These are phyloP conservation scores for Candida railenensis DNA, from an alignment of 805 yeast species.

Conservation along the genomic window DNA sequence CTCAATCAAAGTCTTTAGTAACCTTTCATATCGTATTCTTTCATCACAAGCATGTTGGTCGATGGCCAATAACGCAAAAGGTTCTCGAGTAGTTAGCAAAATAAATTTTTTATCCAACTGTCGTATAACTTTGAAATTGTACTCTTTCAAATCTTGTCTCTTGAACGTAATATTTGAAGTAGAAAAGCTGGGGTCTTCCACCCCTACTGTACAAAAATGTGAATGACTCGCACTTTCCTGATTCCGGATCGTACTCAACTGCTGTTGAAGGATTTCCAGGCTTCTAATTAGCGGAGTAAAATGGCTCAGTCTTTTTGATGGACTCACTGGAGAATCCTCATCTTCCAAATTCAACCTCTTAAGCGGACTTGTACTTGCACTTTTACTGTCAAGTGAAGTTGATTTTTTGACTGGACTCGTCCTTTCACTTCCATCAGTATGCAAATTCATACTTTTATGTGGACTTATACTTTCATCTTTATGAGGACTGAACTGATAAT, in stretches of 20 bases:
- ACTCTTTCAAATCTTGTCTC: slow-evolving; percentile 15
- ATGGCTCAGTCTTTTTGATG: too few relatives aligned
- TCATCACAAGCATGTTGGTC: slow-evolving; percentile 92
- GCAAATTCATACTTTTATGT: too few relatives aligned
- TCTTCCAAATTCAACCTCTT: not conserved
- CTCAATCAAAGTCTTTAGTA: slow-evolving; percentile 37
- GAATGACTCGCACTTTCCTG: not conserved
- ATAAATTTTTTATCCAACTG: slow-evolving; percentile 71
- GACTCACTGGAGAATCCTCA: too few relatives aligned
- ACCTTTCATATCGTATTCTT: slow-evolving; percentile 57
- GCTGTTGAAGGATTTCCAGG: not conserved
- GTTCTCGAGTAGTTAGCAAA: slow-evolving; percentile 27
- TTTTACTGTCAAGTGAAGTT: too few relatives aligned
- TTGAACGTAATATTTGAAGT: slow-evolving; percentile 9
- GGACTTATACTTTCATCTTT: too few relatives aligned
- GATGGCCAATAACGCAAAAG: slow-evolving; percentile 36
- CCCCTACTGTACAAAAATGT: not conserved
- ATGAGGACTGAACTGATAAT: not conserved
- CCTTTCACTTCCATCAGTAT: too few relatives aligned
- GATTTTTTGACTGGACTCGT: not conserved
- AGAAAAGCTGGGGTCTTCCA: not conserved
- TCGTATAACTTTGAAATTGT: slow-evolving; percentile 35
- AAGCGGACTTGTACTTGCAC: not conserved
- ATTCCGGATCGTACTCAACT: not conserved
- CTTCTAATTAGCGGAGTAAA: not conserved